Conservation (phyloP, 352 stramenopile species). For the Peronosclerospora sorghi region DNA sequence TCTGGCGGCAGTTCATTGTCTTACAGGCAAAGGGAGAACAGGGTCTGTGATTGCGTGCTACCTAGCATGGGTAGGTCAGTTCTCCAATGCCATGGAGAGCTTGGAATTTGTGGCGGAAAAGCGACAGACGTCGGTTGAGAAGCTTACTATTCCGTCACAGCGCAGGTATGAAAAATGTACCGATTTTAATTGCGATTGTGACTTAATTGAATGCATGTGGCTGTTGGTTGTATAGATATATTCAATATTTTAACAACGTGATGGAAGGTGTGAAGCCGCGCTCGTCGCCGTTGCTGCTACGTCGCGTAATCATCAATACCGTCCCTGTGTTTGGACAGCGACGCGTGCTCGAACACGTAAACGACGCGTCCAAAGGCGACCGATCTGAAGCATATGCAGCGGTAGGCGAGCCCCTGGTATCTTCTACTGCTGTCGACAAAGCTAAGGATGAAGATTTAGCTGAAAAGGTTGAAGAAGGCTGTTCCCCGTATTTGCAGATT, state of each 20-base stretch:
- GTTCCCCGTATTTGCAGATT: slow-evolving; percentile 95
- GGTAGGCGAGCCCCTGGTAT: slow-evolving; percentile 19
- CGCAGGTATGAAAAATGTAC: slow-evolving; percentile 41
- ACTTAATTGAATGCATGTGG: background rate
- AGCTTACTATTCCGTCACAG: slow-evolving; percentile 95
- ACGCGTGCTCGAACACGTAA: slow-evolving; percentile 43
- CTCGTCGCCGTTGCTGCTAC: slow-evolving; percentile 90
- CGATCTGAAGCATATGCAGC: slow-evolving; percentile 18
- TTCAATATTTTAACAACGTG: slow-evolving; percentile 96
- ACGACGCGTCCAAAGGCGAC: slow-evolving; percentile 18
- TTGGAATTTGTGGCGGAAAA: slow-evolving; percentile 90
- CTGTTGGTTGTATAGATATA: slow-evolving; percentile 59
- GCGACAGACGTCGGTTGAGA: slow-evolving; percentile 77
- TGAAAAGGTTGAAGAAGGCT: slow-evolving; percentile 81
- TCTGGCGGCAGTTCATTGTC: slow-evolving; percentile 93
- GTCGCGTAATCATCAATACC: slow-evolving; percentile 93
- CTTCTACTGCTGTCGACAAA: slow-evolving; percentile 3
- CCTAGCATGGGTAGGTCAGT: slow-evolving; percentile 91
- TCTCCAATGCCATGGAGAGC: slow-evolving; percentile 86
- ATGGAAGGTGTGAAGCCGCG: slow-evolving; percentile 92
- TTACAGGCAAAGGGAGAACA: slow-evolving; percentile 93
- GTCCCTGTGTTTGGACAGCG: slow-evolving; percentile 82
- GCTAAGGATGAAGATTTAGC: slow-evolving; percentile 39
- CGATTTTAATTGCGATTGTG: background rate
- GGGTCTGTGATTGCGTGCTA: slow-evolving; percentile 92